These are phyloP conservation scores for Parachaetomium inaequale DNA, from an alignment of 495 filamentous ascomycete genomes.

Conservation along the genomic window DNA sequence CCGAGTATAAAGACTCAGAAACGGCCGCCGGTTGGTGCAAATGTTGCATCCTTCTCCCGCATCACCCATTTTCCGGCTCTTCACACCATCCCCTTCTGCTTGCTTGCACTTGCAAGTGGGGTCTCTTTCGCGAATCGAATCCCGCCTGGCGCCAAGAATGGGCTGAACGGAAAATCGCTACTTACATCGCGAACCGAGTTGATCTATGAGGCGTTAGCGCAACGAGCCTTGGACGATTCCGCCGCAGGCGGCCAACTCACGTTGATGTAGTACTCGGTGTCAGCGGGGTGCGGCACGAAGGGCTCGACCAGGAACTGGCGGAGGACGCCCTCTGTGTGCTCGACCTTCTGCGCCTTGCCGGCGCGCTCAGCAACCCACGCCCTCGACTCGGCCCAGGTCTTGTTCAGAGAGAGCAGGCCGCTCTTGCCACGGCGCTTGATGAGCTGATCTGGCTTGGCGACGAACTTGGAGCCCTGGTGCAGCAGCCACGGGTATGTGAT, in stretches of 20 bases:
- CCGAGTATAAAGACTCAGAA: conserved; percentile 21
- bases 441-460: conserved; percentile 98
- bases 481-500: conserved; percentile 93
- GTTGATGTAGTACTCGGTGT: conserved; percentile 99
- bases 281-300: conserved; percentile 88
- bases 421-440: conserved; percentile 99
- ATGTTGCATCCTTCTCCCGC: conserved; percentile 6
- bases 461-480: conserved; percentile 76
- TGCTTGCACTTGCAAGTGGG: conserved; percentile 25
- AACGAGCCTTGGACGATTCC: conserved; percentile 75
- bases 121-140: conserved; percentile 8
- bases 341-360: conserved; percentile 86
- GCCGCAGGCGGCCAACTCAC: conserved; percentile 57
- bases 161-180: conserved; percentile 16
- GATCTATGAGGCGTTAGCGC: conserved; percentile 33
- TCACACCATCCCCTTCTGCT: not conserved
- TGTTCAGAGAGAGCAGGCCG: conserved; percentile 93
- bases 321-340: conserved; percentile 83
- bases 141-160: conserved; percentile 20
- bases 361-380: conserved; percentile 91
- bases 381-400: conserved; percentile 88
- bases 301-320: conserved; percentile 97
- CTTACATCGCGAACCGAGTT: conserved; percentile 41
- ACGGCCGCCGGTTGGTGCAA: conserved; percentile 4
- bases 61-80: not conserved